phyloP scores from a whole-genome alignment of 139 green algal genomes.

The Chlamydomonas incerta region DNA sequence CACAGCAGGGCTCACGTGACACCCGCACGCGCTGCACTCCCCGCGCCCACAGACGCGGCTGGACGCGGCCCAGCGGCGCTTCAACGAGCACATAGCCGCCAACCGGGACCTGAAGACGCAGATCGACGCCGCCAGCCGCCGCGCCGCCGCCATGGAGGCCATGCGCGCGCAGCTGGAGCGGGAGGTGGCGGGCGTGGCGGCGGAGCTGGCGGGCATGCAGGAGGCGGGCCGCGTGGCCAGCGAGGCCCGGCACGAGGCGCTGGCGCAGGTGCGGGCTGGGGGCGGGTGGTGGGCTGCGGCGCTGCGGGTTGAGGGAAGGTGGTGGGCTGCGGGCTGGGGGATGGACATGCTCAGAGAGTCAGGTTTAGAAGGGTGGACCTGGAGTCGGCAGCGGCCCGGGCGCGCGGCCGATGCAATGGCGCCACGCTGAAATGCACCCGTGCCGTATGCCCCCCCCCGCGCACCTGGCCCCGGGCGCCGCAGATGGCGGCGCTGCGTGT shows the following conservation, averaged over 20 bases:
- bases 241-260: conserved; percentile 38
- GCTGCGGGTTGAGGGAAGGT: too few relatives aligned
- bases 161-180: conserved; percentile 46
- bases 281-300: too few relatives aligned
- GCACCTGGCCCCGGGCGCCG: background rate
- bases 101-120: conserved; percentile 53
- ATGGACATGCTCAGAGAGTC: too few relatives aligned
- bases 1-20: too few relatives aligned
- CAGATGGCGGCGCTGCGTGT: conserved; percentile 1
- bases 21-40: too few relatives aligned
- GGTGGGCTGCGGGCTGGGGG: too few relatives aligned
- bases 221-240: background rate
- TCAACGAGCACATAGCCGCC: conserved; percentile 49
- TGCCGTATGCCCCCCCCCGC: too few relatives aligned
- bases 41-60: conserved; percentile 1
- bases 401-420: too few relatives aligned
- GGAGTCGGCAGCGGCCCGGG: too few relatives aligned
- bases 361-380: too few relatives aligned
- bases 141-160: conserved; percentile 38
- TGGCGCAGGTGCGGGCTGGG: conserved; percentile 21
- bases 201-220: conserved; percentile 5
- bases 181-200: conserved; percentile 29
- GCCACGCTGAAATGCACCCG: too few relatives aligned
- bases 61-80: conserved; percentile 36
- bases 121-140: conserved; percentile 50